Base-by-base conservation (phyloP, 176 grass and related monocot genomes). In the Oryza longistaminata region DNA sequence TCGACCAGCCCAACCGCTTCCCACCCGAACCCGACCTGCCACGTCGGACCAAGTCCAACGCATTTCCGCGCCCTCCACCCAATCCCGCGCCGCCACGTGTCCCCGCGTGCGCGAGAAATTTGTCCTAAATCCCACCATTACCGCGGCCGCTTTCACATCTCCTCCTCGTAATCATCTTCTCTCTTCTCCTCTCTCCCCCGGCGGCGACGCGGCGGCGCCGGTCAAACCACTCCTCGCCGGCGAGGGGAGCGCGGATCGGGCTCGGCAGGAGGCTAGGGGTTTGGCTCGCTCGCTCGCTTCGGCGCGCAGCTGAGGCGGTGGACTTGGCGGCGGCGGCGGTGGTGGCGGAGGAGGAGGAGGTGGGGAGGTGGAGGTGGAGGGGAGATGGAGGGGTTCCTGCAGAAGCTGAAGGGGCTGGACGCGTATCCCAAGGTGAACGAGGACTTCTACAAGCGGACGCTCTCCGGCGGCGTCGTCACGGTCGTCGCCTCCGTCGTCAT, bases 341-440 rank as follows among this genome's bases (percentile, higher is more conserved):
- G n/a, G n/a, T n/a, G n/a, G n/a, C n/a, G n/a, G n/a, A n/a, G n/a
- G n/a, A n/a, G n/a, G n/a, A n/a, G n/a, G 58, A 9, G n/a, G 53
- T 21, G 53, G 19, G 1, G 15, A 15, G 49, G 49, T 52, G 49
- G 52, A 40, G 52, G 52, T 21, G 12, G 11, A 0, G 46, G 35
- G 15, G 86, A 39, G 79, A 98, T 98, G 96, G 90, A 90, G 0
- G 68, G 1, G 48, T 81, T 98, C 76, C 80, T 98, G 53, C 89
- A 92, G 73, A 93, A 82, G 87, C 87, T 98, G 19, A 95, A 98
- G 87, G 86, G 87, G 69, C 88, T 98, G 69, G 96, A 98, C 69
- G 96, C 96, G 27, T 98, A 92, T 86, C 96, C 96, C 26, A 98
- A 98, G 82, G 90, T 98, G 66, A 98, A 98, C 85, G 96, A 98